phyloP scores from a whole-genome alignment of 148 eudicot genomes.

The Chenopodium quinoa region DNA sequence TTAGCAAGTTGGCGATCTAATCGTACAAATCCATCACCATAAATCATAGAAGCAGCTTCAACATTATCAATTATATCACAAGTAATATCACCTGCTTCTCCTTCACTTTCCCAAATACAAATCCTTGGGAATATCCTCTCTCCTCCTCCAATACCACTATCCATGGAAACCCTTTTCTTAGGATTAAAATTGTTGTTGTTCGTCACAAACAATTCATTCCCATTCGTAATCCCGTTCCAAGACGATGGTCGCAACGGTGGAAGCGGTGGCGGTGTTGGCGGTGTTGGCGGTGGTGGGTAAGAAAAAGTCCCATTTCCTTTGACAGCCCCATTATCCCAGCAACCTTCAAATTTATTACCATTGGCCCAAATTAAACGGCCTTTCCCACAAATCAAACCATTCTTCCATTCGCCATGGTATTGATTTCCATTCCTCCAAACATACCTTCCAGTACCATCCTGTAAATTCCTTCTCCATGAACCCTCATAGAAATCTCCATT shows the following conservation, averaged over 20 bases:
- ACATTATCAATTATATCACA: slow-evolving; percentile 83
- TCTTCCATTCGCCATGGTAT: slow-evolving; percentile 69
- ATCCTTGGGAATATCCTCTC: slow-evolving; percentile 57
- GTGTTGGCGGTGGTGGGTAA: slow-evolving; percentile 27
- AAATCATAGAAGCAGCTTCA: slow-evolving; percentile 58
- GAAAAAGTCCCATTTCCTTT: slow-evolving; percentile 59
- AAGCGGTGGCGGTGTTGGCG: neutral
- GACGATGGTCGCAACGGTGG: neutral
- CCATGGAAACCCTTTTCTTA: slow-evolving; percentile 45
- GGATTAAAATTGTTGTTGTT: neutral
- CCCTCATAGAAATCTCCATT: slow-evolving; percentile 86
- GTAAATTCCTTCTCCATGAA: slow-evolving; percentile 54
- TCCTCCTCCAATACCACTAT: slow-evolving; percentile 37
- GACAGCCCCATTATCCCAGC: slow-evolving; percentile 67
- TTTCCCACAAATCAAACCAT: slow-evolving; percentile 61
- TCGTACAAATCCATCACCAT: slow-evolving; percentile 47
- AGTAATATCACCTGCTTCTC: slow-evolving; percentile 79
- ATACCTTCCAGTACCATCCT: slow-evolving; percentile 71
- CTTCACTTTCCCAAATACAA: slow-evolving; percentile 79
- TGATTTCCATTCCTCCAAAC: slow-evolving; percentile 80
- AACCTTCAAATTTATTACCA: slow-evolving; percentile 58
- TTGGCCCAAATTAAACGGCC: slow-evolving; percentile 66
- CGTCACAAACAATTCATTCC: too few species aligned
- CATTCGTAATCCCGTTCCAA: neutral
- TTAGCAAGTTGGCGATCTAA: slow-evolving; percentile 27